Evolutionary conservation across 768 basidiomycete genomes (phyloP).

Genomic region (Hericium rajendrae): DNA sequence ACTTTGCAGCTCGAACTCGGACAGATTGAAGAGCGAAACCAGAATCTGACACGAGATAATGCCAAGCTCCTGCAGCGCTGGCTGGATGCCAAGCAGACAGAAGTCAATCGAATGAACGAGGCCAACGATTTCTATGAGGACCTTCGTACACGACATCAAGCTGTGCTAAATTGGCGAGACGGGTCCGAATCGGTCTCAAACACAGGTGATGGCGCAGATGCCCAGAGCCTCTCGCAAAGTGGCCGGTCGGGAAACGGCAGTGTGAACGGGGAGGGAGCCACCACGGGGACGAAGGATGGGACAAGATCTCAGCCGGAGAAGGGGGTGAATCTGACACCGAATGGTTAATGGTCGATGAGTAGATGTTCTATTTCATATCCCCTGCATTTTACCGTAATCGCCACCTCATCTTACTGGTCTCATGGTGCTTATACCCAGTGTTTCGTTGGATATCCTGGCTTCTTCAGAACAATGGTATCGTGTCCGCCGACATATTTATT

Average conservation of each 20-base stretch:
- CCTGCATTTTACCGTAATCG: not conserved
- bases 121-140: slow-evolving; percentile 85
- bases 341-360: slow-evolving; percentile 65
- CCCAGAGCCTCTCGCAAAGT: slow-evolving; percentile 19
- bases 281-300: slow-evolving; percentile 59
- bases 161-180: slow-evolving; percentile 50
- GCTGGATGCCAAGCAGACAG: slow-evolving; percentile 89
- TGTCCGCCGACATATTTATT: not conserved
- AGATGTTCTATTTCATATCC: not conserved
- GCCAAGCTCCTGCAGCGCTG: slow-evolving; percentile 92
- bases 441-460: not conserved
- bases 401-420: not conserved
- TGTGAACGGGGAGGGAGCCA: slow-evolving; percentile 35
- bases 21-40: slow-evolving; percentile 82
- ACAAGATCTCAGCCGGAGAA: slow-evolving; percentile 59
- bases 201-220: slow-evolving; percentile 16
- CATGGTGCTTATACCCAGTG: not conserved
- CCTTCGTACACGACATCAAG: slow-evolving; percentile 66
- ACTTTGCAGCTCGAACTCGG: slow-evolving; percentile 86
- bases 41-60: slow-evolving; percentile 84
- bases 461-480: not conserved
- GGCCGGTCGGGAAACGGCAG: slow-evolving; percentile 63
- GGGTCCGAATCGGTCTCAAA: slow-evolving; percentile 19
- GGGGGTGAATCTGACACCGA: slow-evolving; percentile 79
- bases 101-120: slow-evolving; percentile 93